Evolutionary conservation across 208 protist genomes (phyloP).

Genomic region (Acanthamoeba sp.): DNA sequence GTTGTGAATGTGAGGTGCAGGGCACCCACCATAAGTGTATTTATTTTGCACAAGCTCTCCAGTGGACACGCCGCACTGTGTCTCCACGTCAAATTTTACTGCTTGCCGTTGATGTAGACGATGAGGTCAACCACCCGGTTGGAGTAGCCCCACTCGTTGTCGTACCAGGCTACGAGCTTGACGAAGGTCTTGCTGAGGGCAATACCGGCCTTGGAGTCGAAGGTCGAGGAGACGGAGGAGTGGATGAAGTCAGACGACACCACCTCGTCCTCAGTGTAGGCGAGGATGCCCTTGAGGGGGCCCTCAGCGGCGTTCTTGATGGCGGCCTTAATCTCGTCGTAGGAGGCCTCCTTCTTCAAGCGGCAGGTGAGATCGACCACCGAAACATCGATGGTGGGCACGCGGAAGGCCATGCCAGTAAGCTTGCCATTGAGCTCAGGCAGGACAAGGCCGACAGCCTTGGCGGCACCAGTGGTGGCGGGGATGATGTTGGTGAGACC

Average conservation of each 20-base stretch:
- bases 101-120: conserved; percentile 81
- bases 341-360: conserved; percentile 94
- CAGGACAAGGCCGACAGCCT: conserved; percentile 96
- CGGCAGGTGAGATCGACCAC: conserved; percentile 98
- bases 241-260: conserved; percentile 99
- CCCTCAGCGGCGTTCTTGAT: conserved; percentile 94
- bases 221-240: conserved; percentile 96
- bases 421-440: conserved; percentile 91
- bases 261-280: conserved; percentile 98
- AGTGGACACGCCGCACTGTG: neutral
- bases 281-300: conserved; percentile 97
- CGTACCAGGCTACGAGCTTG: conserved; percentile 99
- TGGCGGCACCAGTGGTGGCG: conserved; percentile 98
- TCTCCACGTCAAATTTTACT: neutral
- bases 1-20: neutral
- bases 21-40: neutral
- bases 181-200: conserved; percentile 97
- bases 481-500: conserved; percentile 99
- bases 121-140: conserved; percentile 98
- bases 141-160: conserved; percentile 99
- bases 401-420: conserved; percentile 99
- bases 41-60: neutral
- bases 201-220: conserved; percentile 98
- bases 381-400: conserved; percentile 98
- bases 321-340: conserved; percentile 97